These are phyloP conservation scores for Rubroshorea leprosula DNA, from an alignment of 345 rosid genomes.

Conservation along the genomic window DNA sequence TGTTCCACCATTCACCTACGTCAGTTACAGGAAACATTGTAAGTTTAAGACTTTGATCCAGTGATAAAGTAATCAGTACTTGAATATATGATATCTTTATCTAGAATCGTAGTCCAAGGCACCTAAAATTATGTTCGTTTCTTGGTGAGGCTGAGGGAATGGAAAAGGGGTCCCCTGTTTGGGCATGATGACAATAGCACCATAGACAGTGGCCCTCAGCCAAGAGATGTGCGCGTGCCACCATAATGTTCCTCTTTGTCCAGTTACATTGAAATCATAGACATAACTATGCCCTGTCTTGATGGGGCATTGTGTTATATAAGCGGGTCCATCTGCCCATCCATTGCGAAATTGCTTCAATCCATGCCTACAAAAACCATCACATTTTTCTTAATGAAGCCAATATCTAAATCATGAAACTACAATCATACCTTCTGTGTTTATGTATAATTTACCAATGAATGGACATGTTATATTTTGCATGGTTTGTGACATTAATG, in stretches of 20 bases:
- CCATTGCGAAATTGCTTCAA: constrained; percentile 65
- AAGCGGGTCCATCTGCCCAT: constrained; percentile 86
- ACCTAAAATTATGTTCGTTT: constrained; percentile 52
- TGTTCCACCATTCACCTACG: constrained; percentile 75
- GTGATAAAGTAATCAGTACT: background rate
- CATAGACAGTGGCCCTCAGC: constrained; percentile 66
- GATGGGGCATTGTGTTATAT: constrained; percentile 75
- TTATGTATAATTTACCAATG: constrained; percentile 43
- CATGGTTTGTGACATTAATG: constrained; percentile 50
- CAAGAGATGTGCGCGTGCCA: constrained; percentile 76
- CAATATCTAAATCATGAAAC: too few species aligned
- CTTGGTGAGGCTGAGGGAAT: constrained; percentile 49
- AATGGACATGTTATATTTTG: constrained; percentile 54
- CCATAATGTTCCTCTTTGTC: constrained; percentile 64
- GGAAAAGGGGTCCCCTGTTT: constrained; percentile 62
- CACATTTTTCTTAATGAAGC: too few species aligned
- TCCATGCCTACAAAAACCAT: constrained; percentile 52
- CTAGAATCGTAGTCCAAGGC: too few species aligned
- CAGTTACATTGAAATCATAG: constrained; percentile 53
- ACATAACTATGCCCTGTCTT: constrained; percentile 49
- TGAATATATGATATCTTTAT: background rate
- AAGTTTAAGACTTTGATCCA: too few species aligned
- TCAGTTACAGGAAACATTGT: background rate
- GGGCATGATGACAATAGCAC: constrained; percentile 62
- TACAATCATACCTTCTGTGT: background rate